Evolutionary conservation across 2,329 filamentous ascomycete species (phyloP), one percentile per base, ranked within the genome.

Genomic region (Chrysoporthe deuterocubensis): DNA sequence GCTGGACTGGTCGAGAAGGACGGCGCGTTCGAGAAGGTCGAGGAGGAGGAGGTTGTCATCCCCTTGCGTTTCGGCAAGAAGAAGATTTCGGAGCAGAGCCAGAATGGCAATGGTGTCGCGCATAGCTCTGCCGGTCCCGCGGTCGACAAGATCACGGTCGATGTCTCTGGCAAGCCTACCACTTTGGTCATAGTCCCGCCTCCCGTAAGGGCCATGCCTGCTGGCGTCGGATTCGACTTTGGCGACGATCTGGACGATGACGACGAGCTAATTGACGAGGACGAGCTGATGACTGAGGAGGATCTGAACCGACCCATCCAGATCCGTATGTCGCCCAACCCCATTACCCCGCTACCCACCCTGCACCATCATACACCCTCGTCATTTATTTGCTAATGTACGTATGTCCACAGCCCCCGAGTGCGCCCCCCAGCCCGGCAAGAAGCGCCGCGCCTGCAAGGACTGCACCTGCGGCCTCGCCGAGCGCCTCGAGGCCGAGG

Each of bases 391-490:
- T 54, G 44, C 73, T 76, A 73, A 80, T 76, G 69, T 46, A 21
- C 37, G 21, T 48, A 11, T 16, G 7, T 50, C 32, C 43, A 67
- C 71, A 87, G 94, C 96, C 64, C 87, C 90, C 37, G 93, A 96
- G 77, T 99, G 96, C 79, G 89, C 90, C 68, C 94, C 95, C 60
- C 93, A 96, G 81, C 86, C 90, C 57, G 93, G 92, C 68, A 97
- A 97, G 83, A 90, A 95, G 73, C 91, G 95, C 66, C 90, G 94
- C 70, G 94, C 96, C 67, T 99, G 96, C 85, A 98, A 99, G 81
- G 96, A 99, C 83, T 99, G 96, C 83, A 95, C 92, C 9, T 99
- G 96, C 77, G 96, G 96, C 62, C 88, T 99, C 37, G 93, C 94
- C 34, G 89, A 96, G 78, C 89, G 91, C 70, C 81, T 98, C 62